Evolutionary conservation across 164 flowering plant genomes (phyloP), one percentile per base, ranked within the genome.

Genomic region (Annona squamosa): DNA sequence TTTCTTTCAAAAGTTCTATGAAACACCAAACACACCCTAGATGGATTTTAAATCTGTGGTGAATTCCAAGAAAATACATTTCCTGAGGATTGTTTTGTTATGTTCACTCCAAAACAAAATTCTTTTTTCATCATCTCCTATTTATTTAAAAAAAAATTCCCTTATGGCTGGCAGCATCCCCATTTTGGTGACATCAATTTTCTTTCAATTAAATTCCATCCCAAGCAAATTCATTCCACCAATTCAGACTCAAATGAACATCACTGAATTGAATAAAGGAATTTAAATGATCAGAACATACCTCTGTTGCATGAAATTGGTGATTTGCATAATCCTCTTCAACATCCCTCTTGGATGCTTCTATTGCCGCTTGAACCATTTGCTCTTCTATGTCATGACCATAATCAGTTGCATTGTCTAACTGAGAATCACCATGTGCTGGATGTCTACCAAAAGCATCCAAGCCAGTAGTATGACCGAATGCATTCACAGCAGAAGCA

Each of bases 291-390:
- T 52, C 59, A 52, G 13, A 52, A 75, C 85, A 69, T 84, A 84
- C 89, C 75, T 66, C 71, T 26, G 67, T 26, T 69, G 41, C 69
- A 63, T 74, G 73, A 76, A 72, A 68, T 42, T 76, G 74, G 47
- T 83, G 81, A 71, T 52, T 82, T 45, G 73, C 67, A 47, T 65
- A 65, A 13, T 76, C 75, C 65, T 75, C 84, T 82, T 79, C 85
- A 74, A 79, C 91, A 65, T 91, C 97, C 73, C 77, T 69, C 81
- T 85, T 93, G 61, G 99, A 95, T 79, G 98, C 99, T 85, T 93
- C 99, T 79, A 95, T 90, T 62, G 97, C 99, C 82, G 98, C 99
- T 76, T 81, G 85, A 73, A 95, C 75, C 97, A 95, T 93, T 85
- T 93, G 90, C 85, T 93, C 98, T 83, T 96, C 99, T 75, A 96